These are phyloP conservation scores for Truncatella angustata DNA, from an alignment of 2,329 filamentous ascomycete species.

Conservation along the genomic window DNA sequence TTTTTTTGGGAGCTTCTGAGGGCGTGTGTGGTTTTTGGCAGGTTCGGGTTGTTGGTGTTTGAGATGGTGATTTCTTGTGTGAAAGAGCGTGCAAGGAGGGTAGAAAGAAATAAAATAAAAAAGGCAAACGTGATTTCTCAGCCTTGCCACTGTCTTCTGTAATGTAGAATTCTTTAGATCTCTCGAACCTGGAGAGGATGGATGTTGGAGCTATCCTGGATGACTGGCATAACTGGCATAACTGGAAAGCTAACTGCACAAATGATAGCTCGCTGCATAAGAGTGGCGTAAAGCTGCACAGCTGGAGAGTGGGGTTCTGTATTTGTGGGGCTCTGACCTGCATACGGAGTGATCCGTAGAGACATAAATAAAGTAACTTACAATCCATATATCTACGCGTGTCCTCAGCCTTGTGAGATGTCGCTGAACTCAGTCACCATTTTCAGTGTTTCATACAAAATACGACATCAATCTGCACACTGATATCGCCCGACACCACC, in stretches of 20 bases:
- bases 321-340: too few relatives aligned
- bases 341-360: too few relatives aligned
- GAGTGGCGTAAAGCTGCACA: neutral
- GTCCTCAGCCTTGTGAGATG: slow-evolving; percentile 1
- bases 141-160: slow-evolving; percentile 38
- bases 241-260: neutral
- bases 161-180: too few relatives aligned
- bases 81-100: slow-evolving; percentile 2
- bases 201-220: slow-evolving; percentile 15
- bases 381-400: neutral
- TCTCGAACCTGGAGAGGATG: too few relatives aligned
- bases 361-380: too few relatives aligned
- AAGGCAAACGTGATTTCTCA: slow-evolving; percentile 41
- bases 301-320: too few relatives aligned
- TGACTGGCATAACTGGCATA: too few relatives aligned
- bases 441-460: too few relatives aligned
- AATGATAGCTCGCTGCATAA: neutral
- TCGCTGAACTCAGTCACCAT: neutral
- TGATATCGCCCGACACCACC: too few relatives aligned
- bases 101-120: too few relatives aligned
- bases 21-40: neutral
- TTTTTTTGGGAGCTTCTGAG: neutral
- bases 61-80: neutral
- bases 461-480: neutral
- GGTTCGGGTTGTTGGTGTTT: neutral